phyloP scores from a whole-genome alignment of 2,329 filamentous ascomycete species.

The Fusarium nygamai region DNA sequence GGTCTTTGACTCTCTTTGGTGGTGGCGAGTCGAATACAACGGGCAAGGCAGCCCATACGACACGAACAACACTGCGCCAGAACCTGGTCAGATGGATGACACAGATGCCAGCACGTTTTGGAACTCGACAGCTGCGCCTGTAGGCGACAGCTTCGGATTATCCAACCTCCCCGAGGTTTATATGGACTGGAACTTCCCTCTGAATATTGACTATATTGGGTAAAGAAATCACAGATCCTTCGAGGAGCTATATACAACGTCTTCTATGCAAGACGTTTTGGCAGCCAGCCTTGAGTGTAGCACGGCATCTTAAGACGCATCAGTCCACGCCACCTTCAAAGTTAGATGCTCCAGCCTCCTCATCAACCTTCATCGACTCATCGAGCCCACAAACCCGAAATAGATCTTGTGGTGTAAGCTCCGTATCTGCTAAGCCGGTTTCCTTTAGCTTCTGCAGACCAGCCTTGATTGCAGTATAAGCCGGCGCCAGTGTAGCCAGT shows the following conservation, averaged over 20 bases:
- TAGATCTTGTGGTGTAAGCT: background rate
- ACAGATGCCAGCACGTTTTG: background rate
- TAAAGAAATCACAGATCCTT: background rate
- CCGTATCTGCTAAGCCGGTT: background rate
- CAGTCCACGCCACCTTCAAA: conserved; percentile 4
- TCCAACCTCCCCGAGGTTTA: background rate
- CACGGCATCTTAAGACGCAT: background rate
- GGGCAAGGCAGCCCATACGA: conserved; percentile 4
- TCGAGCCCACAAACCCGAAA: background rate
- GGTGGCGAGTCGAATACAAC: conserved; percentile 6
- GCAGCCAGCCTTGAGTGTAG: background rate
- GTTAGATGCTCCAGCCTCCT: background rate
- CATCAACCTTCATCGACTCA: background rate
- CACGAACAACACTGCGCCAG: background rate
- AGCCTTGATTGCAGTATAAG: background rate
- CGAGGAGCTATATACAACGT: background rate
- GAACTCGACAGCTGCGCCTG: background rate
- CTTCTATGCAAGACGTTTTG: background rate
- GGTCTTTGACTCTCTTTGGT: background rate
- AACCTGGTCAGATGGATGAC: background rate
- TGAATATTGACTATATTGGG: background rate
- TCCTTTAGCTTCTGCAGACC: background rate
- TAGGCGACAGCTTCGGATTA: background rate
- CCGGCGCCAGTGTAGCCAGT: background rate
- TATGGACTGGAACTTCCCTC: background rate